Percentiles rank a stretch among this genome's conserved stretches.
Evolutionary conservation across 202 grass and related monocot genomes (phyloP).

Genomic region (Setaria viridis): DNA sequence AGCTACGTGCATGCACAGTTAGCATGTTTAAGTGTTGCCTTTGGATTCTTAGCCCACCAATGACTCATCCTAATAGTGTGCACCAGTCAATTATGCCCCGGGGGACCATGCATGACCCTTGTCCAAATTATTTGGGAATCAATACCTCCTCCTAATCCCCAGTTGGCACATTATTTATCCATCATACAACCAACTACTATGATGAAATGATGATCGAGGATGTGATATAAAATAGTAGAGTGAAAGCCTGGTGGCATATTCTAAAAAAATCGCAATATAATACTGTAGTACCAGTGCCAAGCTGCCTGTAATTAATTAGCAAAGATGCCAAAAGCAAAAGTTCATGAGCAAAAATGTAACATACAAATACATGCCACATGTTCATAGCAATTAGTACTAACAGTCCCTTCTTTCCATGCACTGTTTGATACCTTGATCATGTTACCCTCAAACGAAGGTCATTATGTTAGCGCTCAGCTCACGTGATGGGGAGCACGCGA

Average conservation of each 20-base stretch:
- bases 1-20: neutral
- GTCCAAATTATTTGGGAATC: constrained; percentile 48
- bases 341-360: neutral
- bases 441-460: neutral
- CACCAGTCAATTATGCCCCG: neutral
- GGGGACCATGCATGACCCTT: constrained; percentile 45
- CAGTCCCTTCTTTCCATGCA: constrained; percentile 1
- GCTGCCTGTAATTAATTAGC: constrained; percentile 6
- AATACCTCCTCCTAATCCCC: constrained; percentile 34
- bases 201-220: neutral
- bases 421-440: neutral
- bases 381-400: neutral
- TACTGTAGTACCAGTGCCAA: neutral
- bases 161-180: constrained; percentile 33
- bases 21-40: neutral
- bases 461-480: neutral
- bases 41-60: constrained; percentile 39
- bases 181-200: neutral
- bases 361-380: constrained; percentile 16
- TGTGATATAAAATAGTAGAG: neutral
- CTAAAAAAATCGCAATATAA: neutral
- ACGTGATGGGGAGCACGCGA: neutral
- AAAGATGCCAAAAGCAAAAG: constrained; percentile 11
- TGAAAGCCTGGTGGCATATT: neutral
- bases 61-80: neutral